These are phyloP conservation scores for Fusarium decemcellulare DNA, from an alignment of 2,329 filamentous ascomycete species.

Conservation along the genomic window DNA sequence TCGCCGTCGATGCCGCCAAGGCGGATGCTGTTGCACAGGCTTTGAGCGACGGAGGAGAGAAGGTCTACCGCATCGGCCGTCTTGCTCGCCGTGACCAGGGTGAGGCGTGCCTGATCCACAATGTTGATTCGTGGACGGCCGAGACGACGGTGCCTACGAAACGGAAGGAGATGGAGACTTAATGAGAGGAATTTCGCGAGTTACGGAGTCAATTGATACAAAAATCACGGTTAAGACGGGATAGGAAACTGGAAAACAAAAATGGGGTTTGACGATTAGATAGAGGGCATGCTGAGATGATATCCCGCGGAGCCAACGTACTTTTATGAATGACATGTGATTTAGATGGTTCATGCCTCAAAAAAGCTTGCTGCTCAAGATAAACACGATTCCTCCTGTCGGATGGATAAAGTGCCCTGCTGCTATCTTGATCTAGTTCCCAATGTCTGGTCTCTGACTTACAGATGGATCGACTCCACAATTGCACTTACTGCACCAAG, in stretches of 20 bases:
- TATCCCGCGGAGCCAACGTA: conserved; percentile 11
- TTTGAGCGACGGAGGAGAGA: conserved; percentile 76
- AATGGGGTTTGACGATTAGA: conserved; percentile 21
- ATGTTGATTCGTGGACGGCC: conserved; percentile 52
- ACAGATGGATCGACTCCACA: too few species aligned
- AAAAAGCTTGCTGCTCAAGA: too few species aligned
- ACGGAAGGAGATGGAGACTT: conserved; percentile 44
- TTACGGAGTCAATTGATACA: conserved; percentile 13
- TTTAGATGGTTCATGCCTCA: conserved; percentile 9
- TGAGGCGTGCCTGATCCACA: conserved; percentile 53
- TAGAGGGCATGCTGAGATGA: conserved; percentile 27
- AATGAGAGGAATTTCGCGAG: conserved; percentile 7
- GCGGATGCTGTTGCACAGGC: conserved; percentile 72
- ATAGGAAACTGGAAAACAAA: conserved; percentile 27
- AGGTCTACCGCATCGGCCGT: conserved; percentile 81
- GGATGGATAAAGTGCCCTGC: too few species aligned
- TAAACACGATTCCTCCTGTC: too few species aligned
- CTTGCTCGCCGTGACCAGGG: conserved; percentile 70
- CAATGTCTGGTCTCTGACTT: too few species aligned
- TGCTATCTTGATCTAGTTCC: too few species aligned
- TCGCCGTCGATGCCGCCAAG: conserved; percentile 79
- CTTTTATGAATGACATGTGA: conserved; percentile 32
- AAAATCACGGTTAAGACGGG: conserved; percentile 29
- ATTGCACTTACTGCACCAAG: conserved; percentile 19
- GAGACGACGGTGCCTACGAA: conserved; percentile 41